A percentile compares a stretch with the other conserved stretches of the same genome.
phyloP scores from a whole-genome alignment of 192 early-diverging fungal genomes.

The Entomortierella beljakovae region DNA sequence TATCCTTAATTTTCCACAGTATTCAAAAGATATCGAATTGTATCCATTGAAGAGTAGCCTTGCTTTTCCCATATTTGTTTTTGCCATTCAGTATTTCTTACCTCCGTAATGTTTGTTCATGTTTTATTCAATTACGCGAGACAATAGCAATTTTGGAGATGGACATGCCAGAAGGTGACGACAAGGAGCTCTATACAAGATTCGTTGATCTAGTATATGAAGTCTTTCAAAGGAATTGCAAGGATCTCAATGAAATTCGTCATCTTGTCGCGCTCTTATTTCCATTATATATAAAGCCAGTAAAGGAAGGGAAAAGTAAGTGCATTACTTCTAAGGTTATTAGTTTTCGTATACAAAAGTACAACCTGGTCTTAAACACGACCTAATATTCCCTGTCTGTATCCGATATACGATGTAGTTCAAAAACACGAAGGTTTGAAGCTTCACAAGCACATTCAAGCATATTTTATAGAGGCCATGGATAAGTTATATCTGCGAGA shows the following conservation, averaged over 20 bases:
- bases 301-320: conserved; percentile 77
- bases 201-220: conserved; percentile 88
- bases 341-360: too few species aligned
- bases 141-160: conserved; percentile 75
- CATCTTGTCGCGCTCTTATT: conserved; percentile 85
- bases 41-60: too few species aligned
- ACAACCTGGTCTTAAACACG: too few species aligned
- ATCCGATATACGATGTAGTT: too few species aligned
- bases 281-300: conserved; percentile 90
- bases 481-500: conserved; percentile 93
- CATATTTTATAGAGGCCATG: conserved; percentile 83
- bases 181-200: conserved; percentile 69
- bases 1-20: conserved; percentile 79
- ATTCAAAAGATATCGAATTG: conserved; percentile 60
- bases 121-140: conserved; percentile 47
- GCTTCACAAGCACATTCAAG: conserved; percentile 81
- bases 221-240: conserved; percentile 82
- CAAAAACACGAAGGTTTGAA: conserved; percentile 74
- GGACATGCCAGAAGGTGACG: conserved; percentile 74
- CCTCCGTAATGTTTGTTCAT: background rate
- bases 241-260: conserved; percentile 88
- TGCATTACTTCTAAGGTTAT: background rate
- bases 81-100: background rate
- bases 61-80: background rate
- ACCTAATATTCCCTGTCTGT: too few species aligned